phyloP scores from a whole-genome alignment of 2,329 filamentous ascomycete species.

The Hymenotorrendiella dingleyae region DNA sequence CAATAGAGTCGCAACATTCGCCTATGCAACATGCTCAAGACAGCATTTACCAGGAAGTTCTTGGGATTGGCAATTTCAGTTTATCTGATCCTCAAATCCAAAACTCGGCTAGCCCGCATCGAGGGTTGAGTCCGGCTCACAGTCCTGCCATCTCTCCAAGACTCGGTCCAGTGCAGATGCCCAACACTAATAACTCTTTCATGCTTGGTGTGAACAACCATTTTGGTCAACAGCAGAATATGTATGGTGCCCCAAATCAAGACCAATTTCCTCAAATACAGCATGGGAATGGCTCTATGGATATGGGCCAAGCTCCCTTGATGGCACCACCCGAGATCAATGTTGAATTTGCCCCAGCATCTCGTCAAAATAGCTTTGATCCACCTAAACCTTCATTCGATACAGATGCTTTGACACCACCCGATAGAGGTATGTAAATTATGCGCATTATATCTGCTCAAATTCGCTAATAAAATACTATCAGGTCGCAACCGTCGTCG shows the following conservation, averaged over 20 bases:
- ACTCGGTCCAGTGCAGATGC: constrained; percentile 50
- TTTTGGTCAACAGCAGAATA: constrained; percentile 41
- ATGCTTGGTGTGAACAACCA: constrained; percentile 42
- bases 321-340: constrained; percentile 95
- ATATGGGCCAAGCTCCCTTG: constrained; percentile 62
- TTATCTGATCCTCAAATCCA: constrained; percentile 60
- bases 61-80: constrained; percentile 74
- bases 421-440: constrained; percentile 55
- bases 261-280: constrained; percentile 42
- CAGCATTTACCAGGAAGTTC: constrained; percentile 68
- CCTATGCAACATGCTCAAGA: constrained; percentile 75
- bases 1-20: constrained; percentile 65
- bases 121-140: constrained; percentile 75
- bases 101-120: constrained; percentile 53
- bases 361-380: constrained; percentile 60
- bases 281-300: constrained; percentile 40
- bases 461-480: constrained; percentile 16
- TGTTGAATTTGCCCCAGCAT: constrained; percentile 81
- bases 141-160: constrained; percentile 61
- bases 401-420: constrained; percentile 77
- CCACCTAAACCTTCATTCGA: constrained; percentile 57
- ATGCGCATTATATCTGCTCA: not conserved
- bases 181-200: constrained; percentile 41
- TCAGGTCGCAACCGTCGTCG: constrained; percentile 29
- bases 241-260: constrained; percentile 43